These are phyloP conservation scores for Fusarium buxicola DNA, from an alignment of 2,329 filamentous ascomycete genomes.

Conservation along the genomic window DNA sequence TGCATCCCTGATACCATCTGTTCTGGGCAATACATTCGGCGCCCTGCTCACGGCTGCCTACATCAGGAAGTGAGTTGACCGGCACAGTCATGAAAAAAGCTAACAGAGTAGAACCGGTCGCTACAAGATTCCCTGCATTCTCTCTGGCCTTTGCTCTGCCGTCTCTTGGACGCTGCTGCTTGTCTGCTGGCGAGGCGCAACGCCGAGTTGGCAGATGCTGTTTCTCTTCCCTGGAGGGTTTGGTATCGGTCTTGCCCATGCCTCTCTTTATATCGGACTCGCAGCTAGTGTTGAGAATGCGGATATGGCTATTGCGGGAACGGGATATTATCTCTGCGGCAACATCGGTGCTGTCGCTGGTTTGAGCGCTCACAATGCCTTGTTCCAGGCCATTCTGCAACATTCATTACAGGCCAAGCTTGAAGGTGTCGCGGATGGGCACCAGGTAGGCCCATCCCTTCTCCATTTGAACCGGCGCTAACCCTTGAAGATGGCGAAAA, in stretches of 20 bases:
- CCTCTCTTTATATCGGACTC: background rate
- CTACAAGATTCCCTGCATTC: background rate
- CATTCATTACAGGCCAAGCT: background rate
- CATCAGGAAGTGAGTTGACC: conserved; percentile 5
- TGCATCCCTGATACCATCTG: conserved; percentile 4
- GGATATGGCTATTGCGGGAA: background rate
- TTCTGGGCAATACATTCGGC: conserved; percentile 7
- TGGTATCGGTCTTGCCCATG: conserved; percentile 9
- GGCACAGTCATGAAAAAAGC: background rate
- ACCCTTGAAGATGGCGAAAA: background rate
- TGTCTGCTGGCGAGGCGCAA: conserved; percentile 4
- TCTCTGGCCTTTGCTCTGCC: conserved; percentile 1
- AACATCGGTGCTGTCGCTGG: conserved; percentile 8
- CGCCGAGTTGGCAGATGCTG: background rate
- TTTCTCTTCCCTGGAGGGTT: conserved; percentile 14
- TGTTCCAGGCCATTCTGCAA: conserved; percentile 3
- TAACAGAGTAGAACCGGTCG: background rate
- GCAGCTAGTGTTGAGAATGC: background rate
- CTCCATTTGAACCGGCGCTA: background rate
- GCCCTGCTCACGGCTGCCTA: background rate
- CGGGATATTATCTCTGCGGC: conserved; percentile 1
- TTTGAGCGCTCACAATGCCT: conserved; percentile 6
- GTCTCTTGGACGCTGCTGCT: conserved; percentile 1
- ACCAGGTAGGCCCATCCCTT: background rate
- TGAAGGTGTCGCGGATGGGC: background rate